Base-by-base conservation (phyloP, 768 basidiomycete species). In the Trametes sanguinea region DNA sequence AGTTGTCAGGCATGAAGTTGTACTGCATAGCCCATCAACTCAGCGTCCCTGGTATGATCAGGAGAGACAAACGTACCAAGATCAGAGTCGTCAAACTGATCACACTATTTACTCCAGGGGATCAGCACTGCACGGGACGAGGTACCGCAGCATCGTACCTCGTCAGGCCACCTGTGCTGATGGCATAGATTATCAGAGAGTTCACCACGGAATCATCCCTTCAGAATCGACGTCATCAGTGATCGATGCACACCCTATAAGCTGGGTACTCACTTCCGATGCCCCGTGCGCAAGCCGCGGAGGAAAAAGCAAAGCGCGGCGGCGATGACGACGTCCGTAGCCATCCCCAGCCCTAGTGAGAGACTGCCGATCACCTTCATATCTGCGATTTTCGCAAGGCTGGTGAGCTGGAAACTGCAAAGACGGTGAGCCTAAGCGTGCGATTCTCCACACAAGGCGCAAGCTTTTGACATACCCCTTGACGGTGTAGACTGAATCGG, bases 111-210 rank as follows among this genome's bases (percentile, higher is more conserved):
- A 22, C 30, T 22, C 10, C 33, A 14, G 22, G 8, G 14, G 50
- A 45, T 42, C 29, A 10, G 52, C 42, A 11, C 39, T 13, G 40
- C 35, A 39, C 27, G 16, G 22, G 7, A 11, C 9, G 22, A 3
- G 45, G 65, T 52, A 27, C 67, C 35, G 32, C 32, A 4, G 11
- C 6, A 42, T 5, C 71, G 51, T 66, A 81, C 87, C 84, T 84
- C n/a, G 87, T 88, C 40, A 90, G 54, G 5, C 76, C 74, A 17
- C 87, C 87, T 0, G 86, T 88, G 62, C 84, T 86, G 44, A 88
- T 73, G 14, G 86, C 85, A 60, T 86, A 86, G n/a, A 84, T 66
- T 7, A 76, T 83, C 33, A 89, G 72, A 2, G 67, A 77, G 61
- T 82, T 84, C 39, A 88, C 79, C n/a, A 87, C 72, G 1, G 83